Conservation (phyloP, 495 filamentous ascomycete species). For the Aspergillus bertholletiae region DNA sequence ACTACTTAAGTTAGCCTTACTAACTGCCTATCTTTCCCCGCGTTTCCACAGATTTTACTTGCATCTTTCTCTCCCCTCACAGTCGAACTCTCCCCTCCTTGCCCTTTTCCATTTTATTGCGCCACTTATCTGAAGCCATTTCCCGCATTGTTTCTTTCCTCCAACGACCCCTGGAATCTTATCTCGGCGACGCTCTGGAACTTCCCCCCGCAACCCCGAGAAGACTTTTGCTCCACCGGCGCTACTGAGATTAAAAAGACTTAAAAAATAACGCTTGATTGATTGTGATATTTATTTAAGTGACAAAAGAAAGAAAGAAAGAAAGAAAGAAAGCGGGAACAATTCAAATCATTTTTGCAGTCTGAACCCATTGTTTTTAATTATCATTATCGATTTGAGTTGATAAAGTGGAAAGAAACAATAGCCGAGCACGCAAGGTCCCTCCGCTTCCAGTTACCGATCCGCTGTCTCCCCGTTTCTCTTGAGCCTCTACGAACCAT, state of each 20-base stretch:
- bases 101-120: background rate
- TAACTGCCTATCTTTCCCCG: background rate
- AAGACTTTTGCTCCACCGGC: conserved; percentile 7
- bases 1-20: background rate
- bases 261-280: conserved; percentile 2
- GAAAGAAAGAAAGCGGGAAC: background rate
- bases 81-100: background rate
- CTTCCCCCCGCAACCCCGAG: conserved; percentile 8
- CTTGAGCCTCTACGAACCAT: background rate
- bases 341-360: background rate
- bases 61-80: background rate
- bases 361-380: too few relatives aligned
- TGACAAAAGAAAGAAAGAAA: background rate
- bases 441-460: background rate
- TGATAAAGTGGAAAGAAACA: too few relatives aligned
- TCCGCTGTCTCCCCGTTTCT: conserved; percentile 4
- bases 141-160: background rate
- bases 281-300: background rate
- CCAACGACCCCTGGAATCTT: background rate
- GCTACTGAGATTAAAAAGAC: background rate
- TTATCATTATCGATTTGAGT: too few relatives aligned
- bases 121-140: background rate
- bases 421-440: too few relatives aligned
- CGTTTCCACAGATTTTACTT: background rate
- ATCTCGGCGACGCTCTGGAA: background rate